These are phyloP conservation scores for Oryza coarctata DNA, from an alignment of 176 grass and related monocot genomes.

Conservation along the genomic window DNA sequence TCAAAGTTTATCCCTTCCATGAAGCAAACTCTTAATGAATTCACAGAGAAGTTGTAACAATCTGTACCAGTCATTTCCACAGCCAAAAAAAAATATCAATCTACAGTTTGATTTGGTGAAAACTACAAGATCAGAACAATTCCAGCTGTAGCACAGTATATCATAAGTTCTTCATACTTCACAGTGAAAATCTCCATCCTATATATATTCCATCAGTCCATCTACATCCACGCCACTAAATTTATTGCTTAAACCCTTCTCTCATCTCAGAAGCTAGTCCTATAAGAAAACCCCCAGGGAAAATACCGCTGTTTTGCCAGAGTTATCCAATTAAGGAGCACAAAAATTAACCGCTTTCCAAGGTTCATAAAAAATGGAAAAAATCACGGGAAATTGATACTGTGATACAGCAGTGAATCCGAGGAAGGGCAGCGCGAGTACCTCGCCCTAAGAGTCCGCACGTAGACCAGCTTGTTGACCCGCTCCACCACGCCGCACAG, in stretches of 20 bases:
- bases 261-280: not conserved
- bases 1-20: not conserved
- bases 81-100: not conserved
- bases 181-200: not conserved
- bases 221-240: not conserved
- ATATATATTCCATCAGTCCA: not conserved
- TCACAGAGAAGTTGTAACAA: not conserved
- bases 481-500: conserved; percentile 90
- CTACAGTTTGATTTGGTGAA: not conserved
- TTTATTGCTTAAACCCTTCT: not conserved
- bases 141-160: not conserved
- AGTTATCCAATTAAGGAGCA: not conserved
- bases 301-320: not conserved
- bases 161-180: not conserved
- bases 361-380: not conserved
- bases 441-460: conserved; percentile 76
- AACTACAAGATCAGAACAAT: not conserved
- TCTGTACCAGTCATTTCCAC: not conserved
- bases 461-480: conserved; percentile 93
- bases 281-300: not conserved
- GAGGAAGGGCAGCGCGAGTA: conserved; percentile 6
- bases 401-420: not conserved
- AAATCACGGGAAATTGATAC: not conserved
- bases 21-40: not conserved
- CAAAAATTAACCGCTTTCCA: not conserved